Percentiles rank a stretch among this genome's conserved stretches.
Conservation (phyloP, 129 eudicot genomes). For the Arctium lappa region DNA sequence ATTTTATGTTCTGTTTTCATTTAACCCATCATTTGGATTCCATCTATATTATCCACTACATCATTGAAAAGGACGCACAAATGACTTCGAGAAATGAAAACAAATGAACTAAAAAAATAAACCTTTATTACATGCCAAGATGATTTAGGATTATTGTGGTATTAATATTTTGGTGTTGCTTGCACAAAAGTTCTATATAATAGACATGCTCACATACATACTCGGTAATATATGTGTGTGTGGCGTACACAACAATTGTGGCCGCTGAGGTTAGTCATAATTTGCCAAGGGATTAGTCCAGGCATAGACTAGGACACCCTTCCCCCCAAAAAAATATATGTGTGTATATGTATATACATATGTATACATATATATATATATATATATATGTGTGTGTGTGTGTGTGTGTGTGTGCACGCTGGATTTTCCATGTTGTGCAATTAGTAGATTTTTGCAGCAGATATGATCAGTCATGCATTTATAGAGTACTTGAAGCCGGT, state of each 20-base stretch:
- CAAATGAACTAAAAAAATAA: neutral
- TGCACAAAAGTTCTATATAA: neutral
- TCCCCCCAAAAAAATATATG: too few species aligned
- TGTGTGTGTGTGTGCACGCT: neutral
- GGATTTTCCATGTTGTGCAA: neutral
- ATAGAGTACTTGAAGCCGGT: neutral
- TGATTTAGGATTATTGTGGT: neutral
- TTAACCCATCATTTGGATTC: neutral
- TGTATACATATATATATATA: too few species aligned
- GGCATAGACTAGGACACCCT: too few species aligned
- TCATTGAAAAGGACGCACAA: neutral
- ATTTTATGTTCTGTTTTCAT: neutral
- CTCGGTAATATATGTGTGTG: neutral
- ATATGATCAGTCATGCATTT: neutral
- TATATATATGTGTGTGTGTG: neutral
- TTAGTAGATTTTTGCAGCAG: neutral
- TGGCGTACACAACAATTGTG: too few species aligned
- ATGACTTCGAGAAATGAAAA: neutral
- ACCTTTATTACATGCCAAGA: neutral
- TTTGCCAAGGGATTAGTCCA: too few species aligned
- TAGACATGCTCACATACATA: neutral
- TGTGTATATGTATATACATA: too few species aligned
- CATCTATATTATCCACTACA: neutral
- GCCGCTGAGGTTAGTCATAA: too few species aligned
- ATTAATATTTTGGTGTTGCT: neutral